These are phyloP conservation scores for Phytophthora fragariae DNA, from an alignment of 352 stramenopile species.

Conservation along the genomic window DNA sequence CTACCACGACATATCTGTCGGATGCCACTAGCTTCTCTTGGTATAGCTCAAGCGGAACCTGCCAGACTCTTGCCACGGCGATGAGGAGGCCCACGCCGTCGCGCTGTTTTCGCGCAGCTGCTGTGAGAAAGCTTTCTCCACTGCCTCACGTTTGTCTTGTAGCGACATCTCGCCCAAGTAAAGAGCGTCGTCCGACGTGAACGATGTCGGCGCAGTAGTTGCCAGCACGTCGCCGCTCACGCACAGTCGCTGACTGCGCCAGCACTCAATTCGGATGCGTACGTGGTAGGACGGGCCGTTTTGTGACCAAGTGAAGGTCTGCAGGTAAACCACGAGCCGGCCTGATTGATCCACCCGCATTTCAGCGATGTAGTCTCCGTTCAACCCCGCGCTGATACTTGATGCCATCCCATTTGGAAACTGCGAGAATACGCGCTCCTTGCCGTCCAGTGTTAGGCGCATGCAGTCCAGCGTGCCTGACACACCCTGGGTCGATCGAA, in stretches of 20 bases:
- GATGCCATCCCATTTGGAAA: slow-evolving; percentile 55
- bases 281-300: slow-evolving; percentile 39
- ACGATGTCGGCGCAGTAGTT: slow-evolving; percentile 32
- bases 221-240: slow-evolving; percentile 55
- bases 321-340: slow-evolving; percentile 49
- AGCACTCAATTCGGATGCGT: slow-evolving; percentile 55
- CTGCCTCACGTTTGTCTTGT: slow-evolving; percentile 41
- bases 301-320: slow-evolving; percentile 48
- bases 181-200: slow-evolving; percentile 36
- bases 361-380: slow-evolving; percentile 60
- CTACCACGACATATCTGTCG: too few species aligned
- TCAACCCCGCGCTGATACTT: slow-evolving; percentile 17
- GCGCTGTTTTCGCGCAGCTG: background rate
- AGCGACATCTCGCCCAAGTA: slow-evolving; percentile 53
- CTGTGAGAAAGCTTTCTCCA: slow-evolving; percentile 21
- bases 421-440: slow-evolving; percentile 58
- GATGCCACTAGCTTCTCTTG: background rate
- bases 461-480: slow-evolving; percentile 31
- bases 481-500: slow-evolving; percentile 38
- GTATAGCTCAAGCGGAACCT: slow-evolving; percentile 41
- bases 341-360: slow-evolving; percentile 48
- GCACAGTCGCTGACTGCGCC: slow-evolving; percentile 49
- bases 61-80: slow-evolving; percentile 35
- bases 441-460: slow-evolving; percentile 56
- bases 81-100: background rate